Evolutionary conservation across 345 rosid species (phyloP).

Genomic region (Acer negundo): DNA sequence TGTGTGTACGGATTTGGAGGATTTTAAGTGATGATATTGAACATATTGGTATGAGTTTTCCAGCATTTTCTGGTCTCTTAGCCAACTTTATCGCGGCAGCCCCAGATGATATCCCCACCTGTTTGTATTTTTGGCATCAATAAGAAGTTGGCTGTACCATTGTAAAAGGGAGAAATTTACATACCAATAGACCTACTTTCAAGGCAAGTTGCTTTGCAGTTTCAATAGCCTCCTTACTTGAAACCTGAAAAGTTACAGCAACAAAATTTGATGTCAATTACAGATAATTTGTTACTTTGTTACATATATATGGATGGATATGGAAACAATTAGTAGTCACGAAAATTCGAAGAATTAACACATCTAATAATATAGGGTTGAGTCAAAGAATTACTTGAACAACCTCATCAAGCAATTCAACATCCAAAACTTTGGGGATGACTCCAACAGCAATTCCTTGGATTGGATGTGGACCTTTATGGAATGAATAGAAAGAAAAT

Average conservation of each 20-base stretch:
- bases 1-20: no score
- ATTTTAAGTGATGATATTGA: no score
- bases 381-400: slow-evolving; percentile 31
- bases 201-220: slow-evolving; percentile 48
- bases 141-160: no score
- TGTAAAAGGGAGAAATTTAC: background rate
- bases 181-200: slow-evolving; percentile 54
- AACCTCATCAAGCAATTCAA: slow-evolving; percentile 43
- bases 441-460: slow-evolving; percentile 66
- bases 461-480: slow-evolving; percentile 50
- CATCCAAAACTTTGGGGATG: slow-evolving; percentile 46
- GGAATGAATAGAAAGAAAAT: background rate
- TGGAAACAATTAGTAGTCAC: no score
- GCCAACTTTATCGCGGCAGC: slow-evolving; percentile 56
- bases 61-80: slow-evolving; percentile 53
- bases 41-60: slow-evolving; percentile 60
- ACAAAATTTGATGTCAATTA: background rate
- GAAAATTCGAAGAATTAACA: background rate
- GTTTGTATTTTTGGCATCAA: no score
- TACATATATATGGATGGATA: no score
- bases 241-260: slow-evolving; percentile 28
- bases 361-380: background rate
- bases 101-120: slow-evolving; percentile 71
- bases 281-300: no score
- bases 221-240: slow-evolving; percentile 50